Evolutionary conservation across 2,329 filamentous ascomycete species (phyloP).

Genomic region (Epichloe gansuensis): DNA sequence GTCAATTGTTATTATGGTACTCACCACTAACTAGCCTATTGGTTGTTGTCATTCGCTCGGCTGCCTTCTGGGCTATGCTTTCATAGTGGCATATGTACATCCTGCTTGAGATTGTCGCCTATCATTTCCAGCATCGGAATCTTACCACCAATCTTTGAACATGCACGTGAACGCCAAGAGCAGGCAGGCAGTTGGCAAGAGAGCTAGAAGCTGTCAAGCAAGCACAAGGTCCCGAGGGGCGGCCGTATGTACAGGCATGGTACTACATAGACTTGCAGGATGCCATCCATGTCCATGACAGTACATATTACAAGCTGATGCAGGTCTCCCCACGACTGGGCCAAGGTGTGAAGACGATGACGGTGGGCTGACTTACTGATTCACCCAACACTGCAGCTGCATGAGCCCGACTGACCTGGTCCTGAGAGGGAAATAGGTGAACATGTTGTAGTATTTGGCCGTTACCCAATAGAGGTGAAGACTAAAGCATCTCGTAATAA

Average conservation of each 20-base stretch:
- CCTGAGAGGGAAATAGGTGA: constrained; percentile 5
- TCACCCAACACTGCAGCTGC: constrained; percentile 6
- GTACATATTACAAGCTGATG: neutral
- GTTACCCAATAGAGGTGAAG: constrained; percentile 3
- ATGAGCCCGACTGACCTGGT: constrained; percentile 10
- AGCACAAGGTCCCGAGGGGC: neutral
- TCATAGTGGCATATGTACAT: neutral
- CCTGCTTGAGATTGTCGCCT: neutral
- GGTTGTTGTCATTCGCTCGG: no score
- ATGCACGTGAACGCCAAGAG: neutral
- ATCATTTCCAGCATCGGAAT: neutral
- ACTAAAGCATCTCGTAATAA: neutral
- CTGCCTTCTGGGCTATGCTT: neutral
- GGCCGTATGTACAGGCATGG: neutral
- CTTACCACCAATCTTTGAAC: neutral
- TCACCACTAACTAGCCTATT: no score
- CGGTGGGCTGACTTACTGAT: constrained; percentile 3
- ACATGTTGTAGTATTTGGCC: constrained; percentile 1
- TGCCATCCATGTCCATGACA: neutral
- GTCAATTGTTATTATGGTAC: no score
- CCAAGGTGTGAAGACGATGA: neutral
- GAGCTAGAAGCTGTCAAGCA: neutral
- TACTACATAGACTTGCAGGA: neutral
- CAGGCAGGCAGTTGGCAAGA: neutral
- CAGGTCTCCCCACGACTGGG: neutral